phyloP scores from a whole-genome alignment of 2,329 filamentous ascomycete genomes.

The Stagonosporopsis vannaccii region DNA sequence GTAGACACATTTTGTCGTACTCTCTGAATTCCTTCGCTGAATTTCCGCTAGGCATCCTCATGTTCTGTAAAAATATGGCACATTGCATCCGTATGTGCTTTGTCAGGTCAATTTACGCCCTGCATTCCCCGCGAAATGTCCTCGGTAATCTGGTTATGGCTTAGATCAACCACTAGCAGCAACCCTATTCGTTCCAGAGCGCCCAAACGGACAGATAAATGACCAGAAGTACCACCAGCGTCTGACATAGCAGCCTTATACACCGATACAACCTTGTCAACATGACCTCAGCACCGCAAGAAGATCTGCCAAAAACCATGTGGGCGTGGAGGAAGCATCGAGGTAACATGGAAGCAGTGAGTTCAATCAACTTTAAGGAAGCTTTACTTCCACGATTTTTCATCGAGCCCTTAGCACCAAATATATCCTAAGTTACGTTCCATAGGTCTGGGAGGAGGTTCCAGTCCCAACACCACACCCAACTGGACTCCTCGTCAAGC shows the following conservation, averaged over 20 bases:
- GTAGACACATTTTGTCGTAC: neutral
- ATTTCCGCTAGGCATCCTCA: neutral
- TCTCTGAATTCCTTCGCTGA: neutral
- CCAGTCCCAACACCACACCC: slow-evolving; percentile 17
- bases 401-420: neutral
- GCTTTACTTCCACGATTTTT: neutral
- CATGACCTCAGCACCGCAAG: neutral
- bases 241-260: neutral
- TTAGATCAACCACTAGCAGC: neutral
- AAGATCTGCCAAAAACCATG: slow-evolving; percentile 22
- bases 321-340: slow-evolving; percentile 32
- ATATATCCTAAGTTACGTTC: neutral
- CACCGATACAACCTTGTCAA: neutral
- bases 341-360: slow-evolving; percentile 30
- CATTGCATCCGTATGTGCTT: neutral
- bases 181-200: neutral
- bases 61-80: neutral
- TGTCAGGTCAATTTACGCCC: neutral
- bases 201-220: neutral
- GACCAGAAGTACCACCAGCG: neutral
- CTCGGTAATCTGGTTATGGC: neutral
- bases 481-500: slow-evolving; percentile 25
- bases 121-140: neutral
- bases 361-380: neutral
- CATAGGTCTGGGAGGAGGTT: slow-evolving; percentile 28